Percentiles rank a stretch among this genome's conserved stretches.
phyloP scores from a whole-genome alignment of 2,329 filamentous ascomycete genomes.

The Endocalyx cinctus region DNA sequence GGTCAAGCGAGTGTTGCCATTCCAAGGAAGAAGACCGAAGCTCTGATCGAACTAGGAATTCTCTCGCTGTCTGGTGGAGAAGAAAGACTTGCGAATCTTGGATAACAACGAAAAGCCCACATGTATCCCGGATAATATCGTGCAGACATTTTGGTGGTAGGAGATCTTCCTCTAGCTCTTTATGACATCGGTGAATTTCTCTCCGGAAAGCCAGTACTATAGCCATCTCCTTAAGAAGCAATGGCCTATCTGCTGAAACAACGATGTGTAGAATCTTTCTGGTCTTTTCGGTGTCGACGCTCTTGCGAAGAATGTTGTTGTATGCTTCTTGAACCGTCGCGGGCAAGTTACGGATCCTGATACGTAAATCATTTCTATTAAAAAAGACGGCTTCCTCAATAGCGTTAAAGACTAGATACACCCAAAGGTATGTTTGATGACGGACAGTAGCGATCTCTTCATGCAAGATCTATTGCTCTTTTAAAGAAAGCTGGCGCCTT shows the following conservation, averaged over 20 bases:
- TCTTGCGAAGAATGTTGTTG: constrained; percentile 28
- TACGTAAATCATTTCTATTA: too few relatives aligned
- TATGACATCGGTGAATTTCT: constrained; percentile 45
- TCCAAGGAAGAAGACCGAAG: background rate
- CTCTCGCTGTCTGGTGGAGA: constrained; percentile 12
- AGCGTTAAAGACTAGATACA: constrained; percentile 14
- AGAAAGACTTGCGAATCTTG: constrained; percentile 7
- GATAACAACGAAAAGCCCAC: constrained; percentile 13
- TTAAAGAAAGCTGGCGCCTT: too few relatives aligned
- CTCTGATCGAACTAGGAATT: constrained; percentile 7
- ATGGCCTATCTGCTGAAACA: constrained; percentile 26
- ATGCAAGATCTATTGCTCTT: constrained; percentile 5
- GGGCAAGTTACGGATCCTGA: constrained; percentile 18
- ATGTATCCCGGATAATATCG: constrained; percentile 9
- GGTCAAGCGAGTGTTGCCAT: constrained; percentile 9
- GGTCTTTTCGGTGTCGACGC: constrained; percentile 17
- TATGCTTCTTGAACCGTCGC: constrained; percentile 27
- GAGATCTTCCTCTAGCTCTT: constrained; percentile 26
- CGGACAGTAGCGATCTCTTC: constrained; percentile 8
- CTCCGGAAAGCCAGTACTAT: constrained; percentile 19
- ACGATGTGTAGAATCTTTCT: constrained; percentile 31
- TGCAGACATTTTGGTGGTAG: too few relatives aligned
- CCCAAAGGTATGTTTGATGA: constrained; percentile 22
- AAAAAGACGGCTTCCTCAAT: constrained; percentile 12
- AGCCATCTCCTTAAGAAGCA: constrained; percentile 29